Evolutionary conservation across 2,329 filamentous ascomycete genomes (phyloP).

Genomic region (Colletotrichum lindemuthianum): DNA sequence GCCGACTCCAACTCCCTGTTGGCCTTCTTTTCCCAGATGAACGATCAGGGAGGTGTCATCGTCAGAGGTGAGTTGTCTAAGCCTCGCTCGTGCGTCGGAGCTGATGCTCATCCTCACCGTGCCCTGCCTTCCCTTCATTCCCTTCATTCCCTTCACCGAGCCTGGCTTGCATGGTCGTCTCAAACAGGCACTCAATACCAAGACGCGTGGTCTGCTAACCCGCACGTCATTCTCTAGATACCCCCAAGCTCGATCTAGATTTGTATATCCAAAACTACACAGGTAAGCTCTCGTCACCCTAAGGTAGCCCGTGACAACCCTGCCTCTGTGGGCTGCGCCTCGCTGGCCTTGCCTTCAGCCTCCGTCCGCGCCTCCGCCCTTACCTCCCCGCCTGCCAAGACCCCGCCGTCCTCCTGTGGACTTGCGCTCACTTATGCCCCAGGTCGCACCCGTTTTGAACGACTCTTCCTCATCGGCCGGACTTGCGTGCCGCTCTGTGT

Average conservation of each 20-base stretch:
- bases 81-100: constrained; percentile 14
- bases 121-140: not conserved
- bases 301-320: constrained; percentile 8
- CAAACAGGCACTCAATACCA: constrained; percentile 23
- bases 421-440: constrained; percentile 19
- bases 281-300: constrained; percentile 61
- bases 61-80: constrained; percentile 54
- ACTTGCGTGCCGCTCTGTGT: constrained; percentile 79
- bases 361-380: constrained; percentile 23
- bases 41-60: constrained; percentile 56
- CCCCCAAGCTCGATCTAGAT: constrained; percentile 89
- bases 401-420: constrained; percentile 14
- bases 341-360: constrained; percentile 19
- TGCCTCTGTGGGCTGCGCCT: constrained; percentile 29
- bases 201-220: constrained; percentile 35
- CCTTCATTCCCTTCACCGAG: constrained; percentile 3
- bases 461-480: constrained; percentile 83
- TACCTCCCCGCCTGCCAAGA: constrained; percentile 25
- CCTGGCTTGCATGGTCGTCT: constrained; percentile 4
- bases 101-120: constrained; percentile 18
- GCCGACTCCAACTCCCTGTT: constrained; percentile 42
- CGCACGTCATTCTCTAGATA: constrained; percentile 28
- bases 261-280: constrained; percentile 90
- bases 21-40: constrained; percentile 58
- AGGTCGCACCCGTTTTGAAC: constrained; percentile 85